These are phyloP conservation scores for Cicer pinnatifidum DNA, from an alignment of 306 rosid genomes.

Conservation along the genomic window DNA sequence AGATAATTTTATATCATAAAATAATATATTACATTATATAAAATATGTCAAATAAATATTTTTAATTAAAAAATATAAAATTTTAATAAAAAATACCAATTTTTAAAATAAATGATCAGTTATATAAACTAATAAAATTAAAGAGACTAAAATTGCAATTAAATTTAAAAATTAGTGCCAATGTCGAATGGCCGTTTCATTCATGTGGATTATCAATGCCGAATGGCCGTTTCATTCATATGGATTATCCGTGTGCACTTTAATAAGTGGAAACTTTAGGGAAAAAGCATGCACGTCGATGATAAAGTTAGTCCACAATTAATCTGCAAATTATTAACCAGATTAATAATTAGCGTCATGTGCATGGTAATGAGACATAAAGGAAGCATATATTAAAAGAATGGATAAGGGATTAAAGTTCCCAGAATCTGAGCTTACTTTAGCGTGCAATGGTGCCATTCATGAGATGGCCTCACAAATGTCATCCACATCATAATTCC, in stretches of 20 bases:
- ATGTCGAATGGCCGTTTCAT: too few species aligned
- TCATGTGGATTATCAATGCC: too few species aligned
- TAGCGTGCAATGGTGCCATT: background rate
- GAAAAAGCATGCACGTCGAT: background rate
- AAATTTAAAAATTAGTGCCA: too few species aligned
- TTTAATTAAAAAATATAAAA: too few species aligned
- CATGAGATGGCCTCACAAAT: constrained; percentile 37
- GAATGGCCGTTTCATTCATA: constrained; percentile 10
- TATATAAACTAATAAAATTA: too few species aligned
- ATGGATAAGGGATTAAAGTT: constrained; percentile 41
- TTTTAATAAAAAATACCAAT: too few species aligned
- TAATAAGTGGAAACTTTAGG: constrained; percentile 39
- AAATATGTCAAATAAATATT: too few species aligned
- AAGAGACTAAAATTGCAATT: too few species aligned
- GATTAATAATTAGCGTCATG: constrained; percentile 28
- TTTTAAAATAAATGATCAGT: too few species aligned
- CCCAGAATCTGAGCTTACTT: constrained; percentile 45
- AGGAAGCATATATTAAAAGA: constrained; percentile 13
- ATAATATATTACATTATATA: too few species aligned
- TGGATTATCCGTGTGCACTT: constrained; percentile 19
- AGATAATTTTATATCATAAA: too few species aligned
- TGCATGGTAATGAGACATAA: constrained; percentile 14
- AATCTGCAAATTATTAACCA: background rate
- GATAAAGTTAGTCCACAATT: constrained; percentile 30
- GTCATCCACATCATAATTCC: constrained; percentile 53